These are phyloP conservation scores for Linnemannia hyalina DNA, from an alignment of 192 early-diverging fungal genomes.

Conservation along the genomic window DNA sequence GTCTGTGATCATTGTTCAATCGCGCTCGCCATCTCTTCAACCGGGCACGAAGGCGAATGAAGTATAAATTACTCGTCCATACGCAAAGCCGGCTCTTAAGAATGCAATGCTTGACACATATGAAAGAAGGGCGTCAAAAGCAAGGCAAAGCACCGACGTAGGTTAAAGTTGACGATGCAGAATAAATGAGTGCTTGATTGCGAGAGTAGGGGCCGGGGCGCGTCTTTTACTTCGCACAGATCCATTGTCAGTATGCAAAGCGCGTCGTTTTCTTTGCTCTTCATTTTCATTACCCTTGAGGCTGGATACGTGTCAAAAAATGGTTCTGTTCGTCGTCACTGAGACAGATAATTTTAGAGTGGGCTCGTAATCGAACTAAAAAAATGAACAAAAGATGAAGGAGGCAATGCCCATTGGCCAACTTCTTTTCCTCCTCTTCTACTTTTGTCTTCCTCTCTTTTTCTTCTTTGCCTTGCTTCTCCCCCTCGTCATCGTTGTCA, in stretches of 20 bases:
- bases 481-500: background rate
- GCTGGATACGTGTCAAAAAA: constrained; percentile 2
- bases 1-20: too few species aligned
- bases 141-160: too few species aligned
- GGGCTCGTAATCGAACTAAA: background rate
- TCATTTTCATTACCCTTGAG: background rate
- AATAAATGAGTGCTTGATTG: too few species aligned
- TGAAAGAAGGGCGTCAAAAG: too few species aligned
- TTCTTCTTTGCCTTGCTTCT: background rate
- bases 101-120: too few species aligned
- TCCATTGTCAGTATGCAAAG: background rate
- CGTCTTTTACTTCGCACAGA: too few species aligned
- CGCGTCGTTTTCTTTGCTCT: background rate
- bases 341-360: background rate
- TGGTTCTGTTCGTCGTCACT: background rate
- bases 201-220: too few species aligned
- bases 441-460: background rate
- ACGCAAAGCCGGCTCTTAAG: too few species aligned
- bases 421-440: background rate
- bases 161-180: too few species aligned
- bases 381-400: background rate
- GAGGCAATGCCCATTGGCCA: constrained; percentile 3
- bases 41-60: too few species aligned
- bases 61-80: too few species aligned
- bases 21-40: too few species aligned